These are phyloP conservation scores for Phalaenopsis equestris DNA, from an alignment of 106 monocot genomes.

Conservation along the genomic window DNA sequence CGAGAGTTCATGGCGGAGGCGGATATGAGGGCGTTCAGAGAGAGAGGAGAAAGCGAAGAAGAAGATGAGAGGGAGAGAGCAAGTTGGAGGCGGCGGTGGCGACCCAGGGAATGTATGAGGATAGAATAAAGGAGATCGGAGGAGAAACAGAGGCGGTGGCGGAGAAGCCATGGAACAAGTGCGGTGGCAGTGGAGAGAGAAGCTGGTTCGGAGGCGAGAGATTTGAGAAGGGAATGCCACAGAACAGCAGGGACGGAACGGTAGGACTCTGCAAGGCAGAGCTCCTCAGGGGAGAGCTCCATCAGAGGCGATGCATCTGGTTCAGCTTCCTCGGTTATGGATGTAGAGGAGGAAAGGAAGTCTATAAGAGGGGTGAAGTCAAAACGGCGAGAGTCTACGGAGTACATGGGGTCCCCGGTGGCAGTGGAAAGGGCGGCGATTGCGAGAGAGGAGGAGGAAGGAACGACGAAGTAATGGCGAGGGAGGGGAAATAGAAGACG, in stretches of 20 bases:
- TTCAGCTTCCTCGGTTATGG: neutral
- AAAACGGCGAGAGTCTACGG: constrained; percentile 22
- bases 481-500: constrained; percentile 5
- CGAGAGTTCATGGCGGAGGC: constrained; percentile 45
- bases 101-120: constrained; percentile 71
- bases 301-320: constrained; percentile 10
- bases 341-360: constrained; percentile 24
- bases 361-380: constrained; percentile 46
- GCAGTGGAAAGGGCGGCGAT: constrained; percentile 8
- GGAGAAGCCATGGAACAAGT: constrained; percentile 54
- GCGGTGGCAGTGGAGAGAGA: constrained; percentile 43
- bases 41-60: constrained; percentile 54
- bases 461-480: constrained; percentile 15
- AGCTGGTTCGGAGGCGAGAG: constrained; percentile 33
- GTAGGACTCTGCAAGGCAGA: constrained; percentile 38
- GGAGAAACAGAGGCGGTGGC: constrained; percentile 77
- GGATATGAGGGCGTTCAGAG: constrained; percentile 80
- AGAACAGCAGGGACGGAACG: constrained; percentile 41
- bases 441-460: neutral
- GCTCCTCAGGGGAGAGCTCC: constrained; percentile 18
- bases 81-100: constrained; percentile 27
- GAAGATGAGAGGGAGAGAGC: constrained; percentile 17
- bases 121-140: constrained; percentile 77
- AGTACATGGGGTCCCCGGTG: neutral
- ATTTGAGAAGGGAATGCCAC: constrained; percentile 49